Conservation (phyloP, 352 stramenopile species). For the Globisporangium yorkense region DNA sequence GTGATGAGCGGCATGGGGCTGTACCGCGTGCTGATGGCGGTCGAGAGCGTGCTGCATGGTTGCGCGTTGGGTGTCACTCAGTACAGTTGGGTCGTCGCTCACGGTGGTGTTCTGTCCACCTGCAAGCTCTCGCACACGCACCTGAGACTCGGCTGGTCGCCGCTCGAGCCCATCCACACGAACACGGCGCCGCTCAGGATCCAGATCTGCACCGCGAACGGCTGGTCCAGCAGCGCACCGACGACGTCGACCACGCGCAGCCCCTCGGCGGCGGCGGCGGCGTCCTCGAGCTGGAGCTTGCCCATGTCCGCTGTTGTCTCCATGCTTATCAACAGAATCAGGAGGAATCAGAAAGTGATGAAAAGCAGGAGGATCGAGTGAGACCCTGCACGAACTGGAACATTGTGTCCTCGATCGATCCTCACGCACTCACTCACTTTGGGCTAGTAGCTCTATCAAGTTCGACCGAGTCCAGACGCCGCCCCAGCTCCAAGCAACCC, state of each 20-base stretch:
- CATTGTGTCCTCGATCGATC: no score
- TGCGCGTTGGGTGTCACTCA: background rate
- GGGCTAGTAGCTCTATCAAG: no score
- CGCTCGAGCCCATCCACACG: constrained; percentile 68
- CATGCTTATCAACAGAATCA: background rate
- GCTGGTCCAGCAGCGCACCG: constrained; percentile 57
- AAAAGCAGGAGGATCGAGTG: no score
- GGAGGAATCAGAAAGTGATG: no score
- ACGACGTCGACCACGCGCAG: constrained; percentile 48
- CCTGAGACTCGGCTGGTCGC: constrained; percentile 34
- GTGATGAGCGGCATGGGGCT: constrained; percentile 76
- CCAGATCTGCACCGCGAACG: constrained; percentile 70
- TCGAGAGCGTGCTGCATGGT: constrained; percentile 57
- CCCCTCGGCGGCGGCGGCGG: background rate
- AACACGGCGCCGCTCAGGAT: constrained; percentile 59
- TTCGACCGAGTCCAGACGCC: background rate
- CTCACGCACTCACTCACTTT: background rate
- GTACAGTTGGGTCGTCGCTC: background rate
- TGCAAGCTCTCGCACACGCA: constrained; percentile 4
- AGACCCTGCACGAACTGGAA: no score
- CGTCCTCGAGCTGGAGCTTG: background rate
- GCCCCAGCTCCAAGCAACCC: constrained; percentile 1
- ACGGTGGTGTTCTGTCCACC: no score
- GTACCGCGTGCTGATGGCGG: constrained; percentile 68
- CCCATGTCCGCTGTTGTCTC: no score